Conservation (phyloP, 768 basidiomycete species). For the Auricularia cornea region DNA sequence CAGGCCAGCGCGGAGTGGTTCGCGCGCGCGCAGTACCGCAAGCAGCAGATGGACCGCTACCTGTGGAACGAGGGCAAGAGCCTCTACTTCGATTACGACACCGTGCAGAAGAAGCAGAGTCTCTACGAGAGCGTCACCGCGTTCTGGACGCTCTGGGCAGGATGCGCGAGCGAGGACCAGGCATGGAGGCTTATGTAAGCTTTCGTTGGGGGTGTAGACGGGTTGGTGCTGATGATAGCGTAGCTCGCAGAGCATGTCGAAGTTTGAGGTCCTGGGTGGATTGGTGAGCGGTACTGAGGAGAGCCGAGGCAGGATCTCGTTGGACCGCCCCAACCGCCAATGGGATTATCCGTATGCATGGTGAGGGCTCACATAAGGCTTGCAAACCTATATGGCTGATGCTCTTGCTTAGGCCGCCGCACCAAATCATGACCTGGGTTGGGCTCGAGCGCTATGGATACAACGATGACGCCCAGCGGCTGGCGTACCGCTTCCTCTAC, state of each 20-base stretch:
- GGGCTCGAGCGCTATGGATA: constrained; percentile 95
- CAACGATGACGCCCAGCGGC: constrained; percentile 82
- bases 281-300: constrained; percentile 95
- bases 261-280: constrained; percentile 94
- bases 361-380: constrained; percentile 26
- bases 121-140: constrained; percentile 95
- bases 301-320: constrained; percentile 88
- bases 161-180: constrained; percentile 94
- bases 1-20: constrained; percentile 92
- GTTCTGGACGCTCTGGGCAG: constrained; percentile 96
- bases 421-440: constrained; percentile 98
- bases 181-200: constrained; percentile 81
- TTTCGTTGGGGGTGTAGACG: too few species aligned
- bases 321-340: constrained; percentile 95
- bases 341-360: constrained; percentile 89
- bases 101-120: constrained; percentile 81
- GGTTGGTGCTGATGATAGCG: too few species aligned
- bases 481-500: constrained; percentile 96
- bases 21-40: constrained; percentile 74
- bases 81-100: constrained; percentile 96
- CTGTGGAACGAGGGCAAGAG: constrained; percentile 95
- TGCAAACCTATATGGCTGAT: constrained; percentile 1
- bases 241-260: constrained; percentile 79
- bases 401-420: constrained; percentile 59
- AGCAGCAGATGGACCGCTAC: constrained; percentile 81